phyloP scores from a whole-genome alignment of 371 early-diverging fungal species.

The Phascolomyces articulosus region DNA sequence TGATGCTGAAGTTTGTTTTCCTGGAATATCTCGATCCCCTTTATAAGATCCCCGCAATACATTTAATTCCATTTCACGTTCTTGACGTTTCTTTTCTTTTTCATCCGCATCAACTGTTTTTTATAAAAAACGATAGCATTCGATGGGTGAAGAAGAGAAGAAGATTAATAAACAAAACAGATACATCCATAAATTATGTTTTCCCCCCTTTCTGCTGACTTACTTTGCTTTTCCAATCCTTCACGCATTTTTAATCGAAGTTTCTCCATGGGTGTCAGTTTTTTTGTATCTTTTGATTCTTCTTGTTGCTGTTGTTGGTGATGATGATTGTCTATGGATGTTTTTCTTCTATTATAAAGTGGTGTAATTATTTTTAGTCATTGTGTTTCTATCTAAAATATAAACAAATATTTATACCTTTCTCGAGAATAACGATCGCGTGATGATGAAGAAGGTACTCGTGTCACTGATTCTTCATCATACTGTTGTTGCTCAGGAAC shows the following conservation, averaged over 20 bases:
- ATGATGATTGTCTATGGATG: background rate
- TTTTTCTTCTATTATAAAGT: too few species aligned
- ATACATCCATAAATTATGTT: too few species aligned
- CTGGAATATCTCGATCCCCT: slow-evolving; percentile 7
- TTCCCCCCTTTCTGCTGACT: background rate
- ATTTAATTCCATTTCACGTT: slow-evolving; percentile 31
- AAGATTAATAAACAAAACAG: too few species aligned
- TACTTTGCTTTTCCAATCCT: slow-evolving; percentile 53
- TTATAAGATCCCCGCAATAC: slow-evolving; percentile 3
- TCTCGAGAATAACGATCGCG: background rate
- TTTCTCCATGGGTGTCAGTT: slow-evolving; percentile 57
- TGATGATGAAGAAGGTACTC: background rate
- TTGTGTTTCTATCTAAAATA: too few species aligned
- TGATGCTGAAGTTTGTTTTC: background rate
- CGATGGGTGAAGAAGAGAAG: too few species aligned
- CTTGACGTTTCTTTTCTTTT: slow-evolving; percentile 27
- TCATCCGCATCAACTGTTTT: slow-evolving; percentile 37
- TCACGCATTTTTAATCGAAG: slow-evolving; percentile 50
- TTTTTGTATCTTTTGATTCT: slow-evolving; percentile 22
- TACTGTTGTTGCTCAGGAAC: background rate
- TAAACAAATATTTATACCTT: background rate
- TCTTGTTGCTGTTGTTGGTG: background rate
- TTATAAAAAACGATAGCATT: background rate
- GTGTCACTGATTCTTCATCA: background rate
- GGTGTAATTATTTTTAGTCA: too few species aligned